Base-by-base conservation (phyloP, 352 stramenopile species). In the Elongisporangium prolatum region DNA sequence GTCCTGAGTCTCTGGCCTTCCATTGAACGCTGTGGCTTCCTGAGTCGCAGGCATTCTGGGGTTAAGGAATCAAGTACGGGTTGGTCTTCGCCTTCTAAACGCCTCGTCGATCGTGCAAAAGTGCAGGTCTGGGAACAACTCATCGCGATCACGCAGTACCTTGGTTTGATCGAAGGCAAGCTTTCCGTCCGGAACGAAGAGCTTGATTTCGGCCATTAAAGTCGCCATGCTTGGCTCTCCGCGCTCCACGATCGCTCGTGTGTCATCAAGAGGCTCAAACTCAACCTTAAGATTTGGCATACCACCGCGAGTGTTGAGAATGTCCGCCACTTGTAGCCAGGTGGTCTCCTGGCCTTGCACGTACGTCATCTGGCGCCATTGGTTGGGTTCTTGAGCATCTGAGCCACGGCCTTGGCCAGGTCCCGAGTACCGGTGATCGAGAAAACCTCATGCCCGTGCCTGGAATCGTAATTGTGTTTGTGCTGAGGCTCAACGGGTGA, bases 301-400 rank as follows among this genome's bases (percentile, higher is more conserved):
- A 3, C 59, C 60, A 6, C 60, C 63, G 13, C 21, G 38, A 8
- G 54, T 67, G 28, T 68, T 70, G 25, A 77, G 22, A 7, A 52
- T 1, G 25, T 76, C 61, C 0, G 60, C 71, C 8, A 76, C 3
- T 16, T 74, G 13, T 17, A 71, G 40, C 69, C 64, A 77, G 47
- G 72, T 72, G 24, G 63, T 72, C 60, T 74, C 34, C 51, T 65
- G 57, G n/a, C 61, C 69, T 57, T 74, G 69, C 4, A 78, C 16
- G 49, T 69, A 69, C 8, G 63, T 74, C 53, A 67, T 68, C 0
- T 22, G 56, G 37, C 58, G 62, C 69, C 67, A 81, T 54, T 67
- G 72, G 52, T 57, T 61, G 40, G 11, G 9, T 48, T 65, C 38
- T 71, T 65, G 24, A 78, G 51, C 16, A 73, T 22, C 52, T 66